Conservation (phyloP, 257 asterid species). For the Solanum rostratum region DNA sequence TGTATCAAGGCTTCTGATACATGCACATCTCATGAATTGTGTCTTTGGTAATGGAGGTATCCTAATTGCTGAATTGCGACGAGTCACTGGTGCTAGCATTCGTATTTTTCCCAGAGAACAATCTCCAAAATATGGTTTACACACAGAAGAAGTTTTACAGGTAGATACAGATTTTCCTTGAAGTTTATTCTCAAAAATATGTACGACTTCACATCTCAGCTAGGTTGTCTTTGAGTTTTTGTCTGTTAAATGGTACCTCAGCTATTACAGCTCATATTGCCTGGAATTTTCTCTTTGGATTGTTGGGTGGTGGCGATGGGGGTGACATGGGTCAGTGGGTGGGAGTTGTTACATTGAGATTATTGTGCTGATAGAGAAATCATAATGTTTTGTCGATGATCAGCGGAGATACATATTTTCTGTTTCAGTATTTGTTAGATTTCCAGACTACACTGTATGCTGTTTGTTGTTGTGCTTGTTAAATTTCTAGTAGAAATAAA, state of each 20-base stretch:
- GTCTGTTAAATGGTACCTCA: neutral
- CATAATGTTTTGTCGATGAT: neutral
- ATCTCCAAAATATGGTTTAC: constrained; percentile 12
- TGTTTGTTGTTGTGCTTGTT: neutral
- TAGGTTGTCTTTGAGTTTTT: neutral
- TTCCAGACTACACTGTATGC: neutral
- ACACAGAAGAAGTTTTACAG: constrained; percentile 14
- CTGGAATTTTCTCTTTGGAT: neutral
- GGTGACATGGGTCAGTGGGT: neutral
- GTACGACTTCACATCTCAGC: neutral
- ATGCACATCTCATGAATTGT: constrained; percentile 3
- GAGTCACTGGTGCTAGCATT: constrained; percentile 15
- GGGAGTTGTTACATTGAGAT: neutral
- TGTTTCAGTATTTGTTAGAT: neutral
- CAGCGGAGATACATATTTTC: neutral
- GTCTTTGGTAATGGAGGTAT: constrained; percentile 7
- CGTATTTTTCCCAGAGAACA: constrained; percentile 13
- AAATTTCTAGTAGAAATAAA: neutral
- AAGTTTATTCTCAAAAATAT: neutral
- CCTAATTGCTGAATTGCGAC: constrained; percentile 9
- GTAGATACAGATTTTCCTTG: neutral
- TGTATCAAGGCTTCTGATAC: constrained; percentile 17
- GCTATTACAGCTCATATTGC: neutral
- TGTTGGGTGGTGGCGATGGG: neutral
- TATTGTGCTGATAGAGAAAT: neutral